Conservation (phyloP, 495 filamentous ascomycete genomes). For the Penicillium odoratum region DNA sequence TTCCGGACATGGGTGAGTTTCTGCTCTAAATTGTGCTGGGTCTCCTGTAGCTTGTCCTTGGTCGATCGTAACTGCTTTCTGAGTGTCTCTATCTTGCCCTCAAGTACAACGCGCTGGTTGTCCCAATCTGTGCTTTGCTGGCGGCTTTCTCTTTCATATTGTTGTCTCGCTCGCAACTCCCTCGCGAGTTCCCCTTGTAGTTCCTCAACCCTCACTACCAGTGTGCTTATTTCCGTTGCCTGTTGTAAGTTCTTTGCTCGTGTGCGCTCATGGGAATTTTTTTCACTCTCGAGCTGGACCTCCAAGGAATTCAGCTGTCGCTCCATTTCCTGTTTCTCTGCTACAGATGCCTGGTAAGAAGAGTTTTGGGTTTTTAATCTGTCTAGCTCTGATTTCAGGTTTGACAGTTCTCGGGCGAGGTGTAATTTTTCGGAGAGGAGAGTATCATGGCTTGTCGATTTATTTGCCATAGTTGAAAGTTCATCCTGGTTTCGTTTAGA, state of each 20-base stretch:
- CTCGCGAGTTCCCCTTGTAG: slow-evolving; percentile 44
- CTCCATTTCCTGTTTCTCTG: slow-evolving; percentile 75
- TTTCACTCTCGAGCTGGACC: slow-evolving; percentile 78
- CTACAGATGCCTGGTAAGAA: slow-evolving; percentile 62
- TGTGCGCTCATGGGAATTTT: slow-evolving; percentile 62
- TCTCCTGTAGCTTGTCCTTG: slow-evolving; percentile 69
- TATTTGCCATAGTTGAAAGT: slow-evolving; percentile 58
- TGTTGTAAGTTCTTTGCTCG: slow-evolving; percentile 49
- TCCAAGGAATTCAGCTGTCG: slow-evolving; percentile 72
- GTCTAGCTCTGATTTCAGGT: slow-evolving; percentile 74
- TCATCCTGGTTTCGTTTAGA: slow-evolving; percentile 55
- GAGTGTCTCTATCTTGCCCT: slow-evolving; percentile 67
- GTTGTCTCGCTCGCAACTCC: slow-evolving; percentile 44
- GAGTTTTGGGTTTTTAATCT: slow-evolving; percentile 69
- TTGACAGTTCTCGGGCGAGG: slow-evolving; percentile 68
- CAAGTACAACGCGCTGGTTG: slow-evolving; percentile 55
- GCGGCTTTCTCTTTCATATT: slow-evolving; percentile 29
- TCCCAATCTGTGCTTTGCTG: slow-evolving; percentile 49
- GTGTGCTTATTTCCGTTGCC: slow-evolving; percentile 46
- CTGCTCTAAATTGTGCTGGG: slow-evolving; percentile 45
- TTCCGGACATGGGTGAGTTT: slow-evolving; percentile 31
- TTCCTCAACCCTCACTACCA: slow-evolving; percentile 42
- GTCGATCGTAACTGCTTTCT: slow-evolving; percentile 63
- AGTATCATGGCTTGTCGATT: slow-evolving; percentile 66
- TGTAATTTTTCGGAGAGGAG: slow-evolving; percentile 74